Percentiles rank a stretch among this genome's conserved stretches.
Conservation (phyloP, 768 basidiomycete species). For the Saitozyma podzolica region DNA sequence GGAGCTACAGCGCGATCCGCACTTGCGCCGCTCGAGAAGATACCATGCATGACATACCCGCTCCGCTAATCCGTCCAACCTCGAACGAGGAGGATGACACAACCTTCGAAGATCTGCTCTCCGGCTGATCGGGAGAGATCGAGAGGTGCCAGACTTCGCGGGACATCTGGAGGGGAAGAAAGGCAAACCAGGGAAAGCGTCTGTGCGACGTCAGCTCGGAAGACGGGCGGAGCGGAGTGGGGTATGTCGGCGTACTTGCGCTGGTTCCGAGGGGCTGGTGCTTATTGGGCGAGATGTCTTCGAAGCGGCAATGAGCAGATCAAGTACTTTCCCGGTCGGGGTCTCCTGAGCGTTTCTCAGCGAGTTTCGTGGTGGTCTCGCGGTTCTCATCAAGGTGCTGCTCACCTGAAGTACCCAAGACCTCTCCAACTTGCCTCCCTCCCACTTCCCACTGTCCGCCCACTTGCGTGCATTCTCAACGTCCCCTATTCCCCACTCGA, state of each 20-base stretch:
- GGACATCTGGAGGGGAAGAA: background rate
- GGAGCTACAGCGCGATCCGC: background rate
- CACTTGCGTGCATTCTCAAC: slow-evolving; percentile 7
- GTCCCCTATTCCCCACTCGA: slow-evolving; percentile 28
- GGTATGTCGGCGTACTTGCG: slow-evolving; percentile 18
- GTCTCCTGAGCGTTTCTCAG: slow-evolving; percentile 25
- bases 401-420: slow-evolving; percentile 31
- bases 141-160: background rate
- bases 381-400: background rate
- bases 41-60: slow-evolving; percentile 37
- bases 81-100: slow-evolving; percentile 14
- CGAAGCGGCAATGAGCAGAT: slow-evolving; percentile 18
- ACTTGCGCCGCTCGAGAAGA: background rate
- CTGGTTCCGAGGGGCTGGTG: slow-evolving; percentile 11
- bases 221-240: background rate
- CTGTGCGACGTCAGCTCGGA: background rate
- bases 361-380: background rate
- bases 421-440: slow-evolving; percentile 20
- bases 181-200: slow-evolving; percentile 4
- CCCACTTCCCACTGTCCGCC: slow-evolving; percentile 23
- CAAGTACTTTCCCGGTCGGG: slow-evolving; percentile 34
- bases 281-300: slow-evolving; percentile 13
- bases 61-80: slow-evolving; percentile 1
- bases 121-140: slow-evolving; percentile 20
- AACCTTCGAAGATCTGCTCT: slow-evolving; percentile 21